These are phyloP conservation scores for Suhomyces pyralidae DNA, from an alignment of 805 yeast genomes.

Conservation along the genomic window DNA sequence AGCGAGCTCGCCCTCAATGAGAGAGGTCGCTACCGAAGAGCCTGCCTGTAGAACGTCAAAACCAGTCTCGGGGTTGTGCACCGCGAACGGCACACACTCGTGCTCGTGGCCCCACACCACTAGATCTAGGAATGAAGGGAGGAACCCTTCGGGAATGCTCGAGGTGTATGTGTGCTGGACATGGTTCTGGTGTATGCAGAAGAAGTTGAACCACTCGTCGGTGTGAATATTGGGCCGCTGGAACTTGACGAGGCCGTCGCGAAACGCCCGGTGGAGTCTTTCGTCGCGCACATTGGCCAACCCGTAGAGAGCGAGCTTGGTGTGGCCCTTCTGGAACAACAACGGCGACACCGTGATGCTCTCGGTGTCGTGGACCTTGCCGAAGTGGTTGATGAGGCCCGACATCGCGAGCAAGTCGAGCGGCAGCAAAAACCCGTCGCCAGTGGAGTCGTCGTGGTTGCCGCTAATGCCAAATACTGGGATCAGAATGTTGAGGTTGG, in stretches of 20 bases:
- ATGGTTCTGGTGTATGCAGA: slow-evolving; percentile 92
- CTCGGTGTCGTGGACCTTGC: slow-evolving; percentile 74
- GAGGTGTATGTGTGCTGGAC: slow-evolving; percentile 75
- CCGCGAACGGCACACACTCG: slow-evolving; percentile 78
- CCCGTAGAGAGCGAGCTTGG: slow-evolving; percentile 85
- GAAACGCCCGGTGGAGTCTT: slow-evolving; percentile 74
- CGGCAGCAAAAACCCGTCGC: slow-evolving; percentile 77
- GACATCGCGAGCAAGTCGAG: slow-evolving; percentile 78
- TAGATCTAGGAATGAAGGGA: slow-evolving; percentile 79
- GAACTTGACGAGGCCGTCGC: slow-evolving; percentile 77
- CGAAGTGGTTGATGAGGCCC: slow-evolving; percentile 88
- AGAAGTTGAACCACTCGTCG: slow-evolving; percentile 76
- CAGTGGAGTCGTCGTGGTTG: slow-evolving; percentile 95
- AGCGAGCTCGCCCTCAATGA: slow-evolving; percentile 79
- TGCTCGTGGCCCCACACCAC: slow-evolving; percentile 98
- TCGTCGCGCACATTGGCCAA: slow-evolving; percentile 88
- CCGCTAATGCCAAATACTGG: slow-evolving; percentile 94
- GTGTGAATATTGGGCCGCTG: slow-evolving; percentile 58
- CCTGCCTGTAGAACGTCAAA: slow-evolving; percentile 90
- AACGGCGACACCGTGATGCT: slow-evolving; percentile 72
- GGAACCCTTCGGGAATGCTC: slow-evolving; percentile 76
- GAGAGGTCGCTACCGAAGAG: slow-evolving; percentile 87
- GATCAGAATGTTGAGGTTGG: slow-evolving; percentile 80
- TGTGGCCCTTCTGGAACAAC: slow-evolving; percentile 74
- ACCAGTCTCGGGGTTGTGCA: slow-evolving; percentile 53